A percentile compares a stretch with the other conserved stretches of the same genome.
phyloP scores from a whole-genome alignment of 192 early-diverging fungal species.

The Ambispora gerdemannii region DNA sequence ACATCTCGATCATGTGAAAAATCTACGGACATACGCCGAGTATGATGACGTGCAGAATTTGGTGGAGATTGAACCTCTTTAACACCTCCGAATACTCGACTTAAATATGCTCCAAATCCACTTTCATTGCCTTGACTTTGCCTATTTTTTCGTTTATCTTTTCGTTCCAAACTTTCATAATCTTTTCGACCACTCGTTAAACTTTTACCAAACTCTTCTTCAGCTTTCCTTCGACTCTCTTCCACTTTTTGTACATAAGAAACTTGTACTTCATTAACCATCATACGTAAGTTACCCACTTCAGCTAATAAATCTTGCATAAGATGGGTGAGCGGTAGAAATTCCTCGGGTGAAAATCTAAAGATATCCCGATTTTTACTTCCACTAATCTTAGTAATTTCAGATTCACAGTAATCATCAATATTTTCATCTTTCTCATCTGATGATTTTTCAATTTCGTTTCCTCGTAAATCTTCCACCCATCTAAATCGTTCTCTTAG shows the following conservation, averaged over 20 bases:
- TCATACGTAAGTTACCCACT: conserved; percentile 49
- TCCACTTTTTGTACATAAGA: conserved; percentile 57
- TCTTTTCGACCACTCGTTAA: not conserved
- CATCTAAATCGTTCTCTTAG: conserved; percentile 47
- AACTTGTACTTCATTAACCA: conserved; percentile 59
- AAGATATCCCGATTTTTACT: conserved; percentile 18
- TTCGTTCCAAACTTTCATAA: not conserved
- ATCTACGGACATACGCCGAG: conserved; percentile 24
- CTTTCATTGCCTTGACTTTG: conserved; percentile 14
- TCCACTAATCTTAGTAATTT: too few species aligned
- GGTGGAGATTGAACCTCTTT: conserved; percentile 12
- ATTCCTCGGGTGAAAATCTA: conserved; percentile 45
- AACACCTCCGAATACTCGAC: conserved; percentile 29
- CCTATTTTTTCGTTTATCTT: not conserved
- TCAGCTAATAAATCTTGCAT: conserved; percentile 49
- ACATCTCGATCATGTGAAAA: conserved; percentile 26
- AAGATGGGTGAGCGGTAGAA: conserved; percentile 46
- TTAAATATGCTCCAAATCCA: conserved; percentile 24
- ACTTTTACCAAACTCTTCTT: conserved; percentile 45
- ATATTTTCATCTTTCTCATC: not conserved
- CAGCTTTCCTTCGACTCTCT: conserved; percentile 46
- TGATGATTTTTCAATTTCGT: conserved; percentile 11
- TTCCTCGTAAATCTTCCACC: conserved; percentile 37
- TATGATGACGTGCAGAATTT: conserved; percentile 21
- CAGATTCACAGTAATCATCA: conserved; percentile 8